A percentile compares a stretch with the other conserved stretches of the same genome.
Evolutionary conservation across 495 filamentous ascomycete species (phyloP).

Genomic region (Podospora anserina): DNA sequence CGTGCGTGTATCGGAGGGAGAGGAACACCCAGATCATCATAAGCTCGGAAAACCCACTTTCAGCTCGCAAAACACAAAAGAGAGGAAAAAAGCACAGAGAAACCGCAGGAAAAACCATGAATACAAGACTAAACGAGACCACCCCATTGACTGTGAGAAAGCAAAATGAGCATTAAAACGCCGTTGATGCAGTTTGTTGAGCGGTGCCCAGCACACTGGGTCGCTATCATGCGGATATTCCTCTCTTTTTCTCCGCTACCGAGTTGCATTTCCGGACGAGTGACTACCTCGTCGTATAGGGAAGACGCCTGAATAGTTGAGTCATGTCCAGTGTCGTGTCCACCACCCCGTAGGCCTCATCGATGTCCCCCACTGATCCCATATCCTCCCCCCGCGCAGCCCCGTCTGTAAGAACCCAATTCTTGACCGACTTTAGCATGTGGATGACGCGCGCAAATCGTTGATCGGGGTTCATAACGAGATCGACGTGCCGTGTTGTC

Average conservation of each 20-base stretch:
- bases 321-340: constrained; percentile 66
- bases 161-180: constrained; percentile 26
- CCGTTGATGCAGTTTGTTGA: constrained; percentile 28
- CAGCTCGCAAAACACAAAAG: constrained; percentile 13
- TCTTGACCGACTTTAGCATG: constrained; percentile 55
- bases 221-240: constrained; percentile 19
- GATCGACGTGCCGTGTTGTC: constrained; percentile 43
- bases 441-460: constrained; percentile 57
- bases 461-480: constrained; percentile 50
- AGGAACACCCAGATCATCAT: constrained; percentile 13
- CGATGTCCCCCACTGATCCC: constrained; percentile 57
- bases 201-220: constrained; percentile 13
- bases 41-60: constrained; percentile 3
- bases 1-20: constrained; percentile 8
- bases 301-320: constrained; percentile 57
- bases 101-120: constrained; percentile 16
- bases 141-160: constrained; percentile 6
- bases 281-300: constrained; percentile 25
- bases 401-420: constrained; percentile 52
- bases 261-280: constrained; percentile 26
- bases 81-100: constrained; percentile 20
- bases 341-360: constrained; percentile 56
- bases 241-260: constrained; percentile 21
- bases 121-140: constrained; percentile 8
- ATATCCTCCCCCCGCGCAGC: constrained; percentile 52